Evolutionary conservation across 1,139 yeast species (phyloP).

Genomic region (Debaryomyces robertsiae): DNA sequence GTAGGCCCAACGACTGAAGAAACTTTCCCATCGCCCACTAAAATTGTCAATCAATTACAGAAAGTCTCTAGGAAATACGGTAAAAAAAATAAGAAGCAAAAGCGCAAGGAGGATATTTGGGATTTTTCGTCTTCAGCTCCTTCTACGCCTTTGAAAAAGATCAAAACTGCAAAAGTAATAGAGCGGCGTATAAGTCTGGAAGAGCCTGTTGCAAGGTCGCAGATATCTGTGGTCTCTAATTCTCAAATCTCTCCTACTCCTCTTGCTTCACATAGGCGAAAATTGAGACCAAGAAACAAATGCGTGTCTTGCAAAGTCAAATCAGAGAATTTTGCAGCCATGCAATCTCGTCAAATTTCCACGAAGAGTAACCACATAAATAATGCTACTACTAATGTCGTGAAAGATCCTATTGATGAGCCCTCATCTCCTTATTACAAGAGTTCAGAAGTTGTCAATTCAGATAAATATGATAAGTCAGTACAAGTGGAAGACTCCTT

Average conservation of each 20-base stretch:
- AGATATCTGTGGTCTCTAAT: constrained; percentile 8
- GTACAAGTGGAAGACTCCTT: constrained; percentile 2
- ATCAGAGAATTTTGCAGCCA: not conserved
- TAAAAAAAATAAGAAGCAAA: constrained; percentile 4
- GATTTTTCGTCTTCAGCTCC: constrained; percentile 13
- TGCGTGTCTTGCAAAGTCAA: not conserved
- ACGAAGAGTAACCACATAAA: too few relatives aligned
- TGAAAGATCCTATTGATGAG: too few relatives aligned
- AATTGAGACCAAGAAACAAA: not conserved
- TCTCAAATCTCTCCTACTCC: constrained; percentile 10
- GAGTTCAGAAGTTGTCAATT: too few relatives aligned
- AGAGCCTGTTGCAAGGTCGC: not conserved
- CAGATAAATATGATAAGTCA: not conserved
- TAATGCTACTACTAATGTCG: too few relatives aligned
- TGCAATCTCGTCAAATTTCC: not conserved
- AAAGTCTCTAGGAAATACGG: constrained; percentile 11
- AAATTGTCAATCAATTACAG: constrained; percentile 2
- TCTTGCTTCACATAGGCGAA: not conserved
- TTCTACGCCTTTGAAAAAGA: constrained; percentile 2
- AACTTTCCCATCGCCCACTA: not conserved
- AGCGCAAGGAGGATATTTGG: constrained; percentile 12
- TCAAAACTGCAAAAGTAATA: not conserved
- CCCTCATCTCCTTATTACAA: too few relatives aligned
- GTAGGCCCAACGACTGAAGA: too few relatives aligned
- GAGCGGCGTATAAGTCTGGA: not conserved